Base-by-base conservation (phyloP, 441 rosid species). In the Pelargonium citronellum region DNA sequence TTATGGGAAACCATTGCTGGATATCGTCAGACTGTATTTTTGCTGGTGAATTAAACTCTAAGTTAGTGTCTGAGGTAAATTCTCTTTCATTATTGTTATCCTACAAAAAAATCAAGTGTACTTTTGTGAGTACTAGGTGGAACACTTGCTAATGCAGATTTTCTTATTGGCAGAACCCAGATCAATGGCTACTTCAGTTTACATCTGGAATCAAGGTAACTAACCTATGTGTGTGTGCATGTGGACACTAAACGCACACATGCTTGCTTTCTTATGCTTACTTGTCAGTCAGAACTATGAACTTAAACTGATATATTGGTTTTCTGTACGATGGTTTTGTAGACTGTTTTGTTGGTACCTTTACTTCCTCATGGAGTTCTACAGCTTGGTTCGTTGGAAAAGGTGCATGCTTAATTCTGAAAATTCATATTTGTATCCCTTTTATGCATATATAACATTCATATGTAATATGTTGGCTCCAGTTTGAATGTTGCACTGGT, bases 161-260 rank as follows among this genome's bases (percentile, higher is more conserved):
- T 74, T 71, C 60, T 20, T 5, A 16, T 67, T 70, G 24, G 74
- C 87, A 88, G 91, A 81, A 79, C 70, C 85, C 89, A 39, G 84
- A 79, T 41, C 91, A 88, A 75, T 88, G 91, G 91, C 74, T 88
- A 6, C 83, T 79, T 74, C 93, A 88, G 76, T 81, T 85, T 73
- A 84, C 79, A 13, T 77, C 82, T 1, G 93, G 90, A 61, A 73
- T 86, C 77, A 83, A 85, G 93, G 93, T 84, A 86, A 81, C 15
- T 73, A 41, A 39, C 66, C 71, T 65, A n/a, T 17, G 3, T 0
- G 3, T 37, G 12, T 7, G 49, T 44, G 19, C 11, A 0, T 67
- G 20, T 41, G 34, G 27, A 17, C 17, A 47, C 47, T 57, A 0
- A 24, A n/a, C 22, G 44, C 12, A 0, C 43, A 70, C 57, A 10